A percentile compares a stretch with the other conserved stretches of the same genome.
phyloP scores from a whole-genome alignment of 2,329 filamentous ascomycete species.

The Gyromitra esculenta region DNA sequence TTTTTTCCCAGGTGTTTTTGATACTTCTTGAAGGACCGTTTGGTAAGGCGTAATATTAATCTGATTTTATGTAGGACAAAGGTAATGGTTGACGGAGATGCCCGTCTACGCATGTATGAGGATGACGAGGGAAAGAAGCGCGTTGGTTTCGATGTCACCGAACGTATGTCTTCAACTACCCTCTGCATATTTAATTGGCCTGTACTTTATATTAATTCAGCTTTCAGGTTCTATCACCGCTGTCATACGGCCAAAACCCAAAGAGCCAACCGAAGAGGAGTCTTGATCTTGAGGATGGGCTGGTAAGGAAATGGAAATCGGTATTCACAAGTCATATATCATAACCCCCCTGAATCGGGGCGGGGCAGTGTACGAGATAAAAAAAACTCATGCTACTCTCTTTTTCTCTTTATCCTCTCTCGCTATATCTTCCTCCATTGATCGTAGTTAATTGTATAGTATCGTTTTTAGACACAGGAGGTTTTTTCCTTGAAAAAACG shows the following conservation, averaged over 20 bases:
- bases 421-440: background rate
- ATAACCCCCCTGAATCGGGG: background rate
- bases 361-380: constrained; percentile 12
- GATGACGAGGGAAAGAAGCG: constrained; percentile 75
- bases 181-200: background rate
- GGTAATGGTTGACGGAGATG: constrained; percentile 86
- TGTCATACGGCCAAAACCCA: background rate
- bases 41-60: constrained; percentile 47
- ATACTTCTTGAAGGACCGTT: background rate
- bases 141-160: constrained; percentile 74
- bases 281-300: background rate
- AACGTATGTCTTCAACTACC: constrained; percentile 72
- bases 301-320: background rate
- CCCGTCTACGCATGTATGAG: constrained; percentile 72
- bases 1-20: constrained; percentile 34
- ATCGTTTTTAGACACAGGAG: constrained; percentile 16
- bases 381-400: constrained; percentile 6
- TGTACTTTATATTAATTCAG: background rate
- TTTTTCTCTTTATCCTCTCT: constrained; percentile 7
- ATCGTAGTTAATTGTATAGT: constrained; percentile 27
- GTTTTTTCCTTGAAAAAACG: too few relatives aligned
- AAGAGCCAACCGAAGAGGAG: constrained; percentile 10
- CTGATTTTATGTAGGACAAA: constrained; percentile 68
- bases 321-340: constrained; percentile 5
- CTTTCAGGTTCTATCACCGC: background rate